Evolutionary conservation across 805 yeast species (phyloP), one percentile per base, ranked within the genome.

Genomic region (Yarrowia yakushimensis): DNA sequence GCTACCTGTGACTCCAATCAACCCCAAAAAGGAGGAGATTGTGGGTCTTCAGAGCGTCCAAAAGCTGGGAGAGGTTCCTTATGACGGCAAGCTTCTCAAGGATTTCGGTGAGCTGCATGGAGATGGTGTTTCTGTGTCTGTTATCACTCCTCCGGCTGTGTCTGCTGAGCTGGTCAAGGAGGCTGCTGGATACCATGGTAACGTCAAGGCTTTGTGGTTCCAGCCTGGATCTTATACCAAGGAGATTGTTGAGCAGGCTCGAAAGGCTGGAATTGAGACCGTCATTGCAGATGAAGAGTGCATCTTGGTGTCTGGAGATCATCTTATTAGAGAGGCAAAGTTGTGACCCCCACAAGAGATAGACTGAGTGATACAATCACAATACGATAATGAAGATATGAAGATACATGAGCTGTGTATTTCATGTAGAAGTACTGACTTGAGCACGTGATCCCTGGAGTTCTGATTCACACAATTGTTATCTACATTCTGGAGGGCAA

Each of bases 171-270:
- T 79, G 0, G 69, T 85, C 36, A 72, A 77, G 11, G 77, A 77
- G 15, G 73, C 82, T 63, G 68, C 72, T 30, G 59, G 69, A 15
- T 60, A 69, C 6, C 69, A 70, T 10, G 66, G 65, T 2, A 63
- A 73, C 0, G 74, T 87, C 15, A 81, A 80, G 67, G 84, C 86
- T 0, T 74, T 88, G 15, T 90, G 96, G 96, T 85, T 87, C 67
- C 96, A 89, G 69, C 96, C 96, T 0, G 96, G 96, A 0, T 81
- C 90, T 22, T 88, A 82, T 67, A 85, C 86, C 68, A 69, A 70
- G 2, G 78, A 76, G 12, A 75, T 86, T 17, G 74, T 79, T 0
- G 72, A 72, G 33, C 79, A 81, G 1, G 63, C 63, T 4, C 30
- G 37, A 1, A 60, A 48, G n/a, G 28, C 22, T 2, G 64, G 60